Conservation (phyloP, 1,284 basidiomycete genomes). For the Malassezia arunalokei region DNA sequence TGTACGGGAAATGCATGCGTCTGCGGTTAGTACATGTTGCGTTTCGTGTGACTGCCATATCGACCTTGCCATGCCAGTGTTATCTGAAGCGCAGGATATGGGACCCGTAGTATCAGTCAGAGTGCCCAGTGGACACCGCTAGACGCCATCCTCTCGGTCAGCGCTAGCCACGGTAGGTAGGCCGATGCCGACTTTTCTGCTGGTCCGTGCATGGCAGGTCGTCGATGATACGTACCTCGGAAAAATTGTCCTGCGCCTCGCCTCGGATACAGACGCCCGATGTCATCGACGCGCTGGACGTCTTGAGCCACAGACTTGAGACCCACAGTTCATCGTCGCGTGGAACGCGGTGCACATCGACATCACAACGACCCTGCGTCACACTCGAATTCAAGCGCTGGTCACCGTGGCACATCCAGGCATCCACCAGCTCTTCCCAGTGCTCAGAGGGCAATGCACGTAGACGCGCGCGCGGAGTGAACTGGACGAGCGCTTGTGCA, state of each 20-base stretch:
- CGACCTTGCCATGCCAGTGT: conserved; percentile 3
- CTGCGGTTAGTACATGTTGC: conserved; percentile 8
- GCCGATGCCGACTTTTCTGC: conserved; percentile 14
- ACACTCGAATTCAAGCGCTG: conserved; percentile 50
- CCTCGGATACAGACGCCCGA: background rate
- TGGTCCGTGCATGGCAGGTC: conserved; percentile 1
- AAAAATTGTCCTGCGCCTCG: background rate
- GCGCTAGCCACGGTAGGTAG: conserved; percentile 4
- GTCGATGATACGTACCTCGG: conserved; percentile 11
- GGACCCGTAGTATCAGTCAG: conserved; percentile 19
- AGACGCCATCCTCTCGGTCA: background rate
- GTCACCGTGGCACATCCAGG: conserved; percentile 95
- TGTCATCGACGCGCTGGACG: background rate
- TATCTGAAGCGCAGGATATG: conserved; percentile 1
- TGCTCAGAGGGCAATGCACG: conserved; percentile 82
- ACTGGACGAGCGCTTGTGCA: background rate
- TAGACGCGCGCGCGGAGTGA: conserved; percentile 48
- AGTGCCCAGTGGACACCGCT: conserved; percentile 5
- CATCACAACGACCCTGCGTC: conserved; percentile 3
- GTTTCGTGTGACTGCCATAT: conserved; percentile 3
- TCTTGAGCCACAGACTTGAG: conserved; percentile 2
- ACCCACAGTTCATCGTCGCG: conserved; percentile 6
- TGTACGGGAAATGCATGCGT: background rate
- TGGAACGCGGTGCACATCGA: background rate
- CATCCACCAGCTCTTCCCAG: conserved; percentile 90